Percentiles rank a stretch among this genome's conserved stretches.
Conservation (phyloP, 148 eudicot species). For the Drosera capensis region DNA sequence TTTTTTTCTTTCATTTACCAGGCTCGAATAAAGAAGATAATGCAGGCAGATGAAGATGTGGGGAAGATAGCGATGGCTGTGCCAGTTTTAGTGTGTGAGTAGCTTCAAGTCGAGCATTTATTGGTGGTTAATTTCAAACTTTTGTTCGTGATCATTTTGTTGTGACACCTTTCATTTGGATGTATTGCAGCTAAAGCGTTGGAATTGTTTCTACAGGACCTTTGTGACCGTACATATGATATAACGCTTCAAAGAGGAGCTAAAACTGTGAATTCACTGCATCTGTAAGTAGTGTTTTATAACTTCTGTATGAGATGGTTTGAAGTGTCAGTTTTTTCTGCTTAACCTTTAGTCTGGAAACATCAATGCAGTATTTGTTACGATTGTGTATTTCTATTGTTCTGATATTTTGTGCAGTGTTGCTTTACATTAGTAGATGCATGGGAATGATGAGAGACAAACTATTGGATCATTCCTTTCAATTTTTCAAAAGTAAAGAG, state of each 20-base stretch:
- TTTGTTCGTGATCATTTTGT: too few species aligned
- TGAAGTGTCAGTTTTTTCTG: too few species aligned
- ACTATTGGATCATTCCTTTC: too few species aligned
- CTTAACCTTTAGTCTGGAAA: too few species aligned
- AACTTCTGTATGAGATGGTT: too few species aligned
- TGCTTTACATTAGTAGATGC: too few species aligned
- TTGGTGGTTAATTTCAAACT: background rate
- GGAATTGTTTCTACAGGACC: conserved; percentile 93
- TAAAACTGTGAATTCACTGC: conserved; percentile 79
- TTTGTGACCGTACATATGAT: conserved; percentile 89
- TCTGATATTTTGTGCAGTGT: too few species aligned
- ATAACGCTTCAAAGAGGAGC: conserved; percentile 89
- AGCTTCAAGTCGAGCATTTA: conserved; percentile 1
- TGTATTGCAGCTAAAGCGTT: conserved; percentile 79
- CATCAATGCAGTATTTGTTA: too few species aligned
- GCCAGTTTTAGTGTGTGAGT: conserved; percentile 92
- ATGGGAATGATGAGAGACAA: too few species aligned
- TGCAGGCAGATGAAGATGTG: conserved; percentile 99
- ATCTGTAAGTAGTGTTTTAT: conserved; percentile 92
- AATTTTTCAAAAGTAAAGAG: too few species aligned
- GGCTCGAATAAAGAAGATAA: conserved; percentile 95
- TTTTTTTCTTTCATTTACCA: conserved; percentile 17
- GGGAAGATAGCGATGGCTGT: conserved; percentile 99
- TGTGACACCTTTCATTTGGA: too few species aligned
- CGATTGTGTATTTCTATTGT: too few species aligned